These are phyloP conservation scores for Diplodia intermedia DNA, from an alignment of 2,329 filamentous ascomycete species.

Conservation along the genomic window DNA sequence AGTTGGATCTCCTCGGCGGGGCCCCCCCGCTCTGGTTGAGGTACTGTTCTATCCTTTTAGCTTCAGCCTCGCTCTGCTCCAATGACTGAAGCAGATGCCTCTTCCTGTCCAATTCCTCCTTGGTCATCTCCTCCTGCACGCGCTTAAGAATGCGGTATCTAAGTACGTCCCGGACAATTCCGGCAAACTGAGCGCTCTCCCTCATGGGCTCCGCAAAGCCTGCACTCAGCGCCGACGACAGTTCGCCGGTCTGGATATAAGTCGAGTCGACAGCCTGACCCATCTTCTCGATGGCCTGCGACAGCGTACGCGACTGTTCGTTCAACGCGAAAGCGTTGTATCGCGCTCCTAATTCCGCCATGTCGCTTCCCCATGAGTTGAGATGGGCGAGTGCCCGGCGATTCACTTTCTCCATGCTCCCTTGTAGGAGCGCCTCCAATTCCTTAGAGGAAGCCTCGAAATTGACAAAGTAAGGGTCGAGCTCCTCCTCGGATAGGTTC, in stretches of 20 bases:
- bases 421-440: conserved; percentile 83
- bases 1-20: conserved; percentile 72
- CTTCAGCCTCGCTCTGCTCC: conserved; percentile 93
- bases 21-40: conserved; percentile 70
- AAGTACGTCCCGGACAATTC: conserved; percentile 87
- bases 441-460: conserved; percentile 94
- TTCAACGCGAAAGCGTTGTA: conserved; percentile 97
- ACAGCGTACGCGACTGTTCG: conserved; percentile 85
- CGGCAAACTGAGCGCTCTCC: conserved; percentile 95
- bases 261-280: conserved; percentile 95
- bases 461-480: conserved; percentile 94
- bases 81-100: conserved; percentile 79
- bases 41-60: conserved; percentile 91
- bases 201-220: conserved; percentile 98
- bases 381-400: conserved; percentile 85
- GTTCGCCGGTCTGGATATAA: conserved; percentile 92
- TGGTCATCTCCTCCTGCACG: conserved; percentile 96
- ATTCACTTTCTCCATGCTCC: conserved; percentile 97
- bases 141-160: conserved; percentile 91
- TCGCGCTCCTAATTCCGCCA: conserved; percentile 91
- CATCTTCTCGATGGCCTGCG: conserved; percentile 89
- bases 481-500: conserved; percentile 81
- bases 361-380: conserved; percentile 80
- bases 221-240: conserved; percentile 85
- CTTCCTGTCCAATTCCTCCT: conserved; percentile 91